A percentile compares a stretch with the other conserved stretches of the same genome.
These are phyloP conservation scores for Tetracentron sinense DNA, from an alignment of 164 flowering plant genomes.

Conservation along the genomic window DNA sequence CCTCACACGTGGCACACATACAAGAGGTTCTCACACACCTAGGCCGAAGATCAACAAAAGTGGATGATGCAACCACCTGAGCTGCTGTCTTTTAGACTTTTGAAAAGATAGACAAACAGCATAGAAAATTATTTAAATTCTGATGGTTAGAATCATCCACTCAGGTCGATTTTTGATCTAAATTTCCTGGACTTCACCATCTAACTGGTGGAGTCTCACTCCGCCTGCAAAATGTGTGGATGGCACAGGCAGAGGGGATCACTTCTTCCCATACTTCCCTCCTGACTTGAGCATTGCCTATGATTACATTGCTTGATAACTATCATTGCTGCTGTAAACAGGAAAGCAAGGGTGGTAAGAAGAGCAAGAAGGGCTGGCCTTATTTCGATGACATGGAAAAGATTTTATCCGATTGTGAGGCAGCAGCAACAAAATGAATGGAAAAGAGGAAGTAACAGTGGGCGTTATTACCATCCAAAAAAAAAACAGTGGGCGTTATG, in stretches of 20 bases:
- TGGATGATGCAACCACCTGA: neutral
- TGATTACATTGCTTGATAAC: neutral
- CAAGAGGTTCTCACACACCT: no score
- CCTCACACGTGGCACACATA: neutral
- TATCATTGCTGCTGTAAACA: conserved; percentile 22
- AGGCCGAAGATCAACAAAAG: no score
- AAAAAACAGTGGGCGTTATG: no score
- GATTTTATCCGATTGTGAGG: conserved; percentile 37
- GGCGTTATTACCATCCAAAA: no score
- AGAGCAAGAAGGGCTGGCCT: conserved; percentile 62
- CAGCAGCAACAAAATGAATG: conserved; percentile 33
- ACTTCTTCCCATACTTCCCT: neutral
- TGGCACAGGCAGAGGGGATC: neutral
- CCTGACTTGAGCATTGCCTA: no score
- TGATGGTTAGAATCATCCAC: neutral
- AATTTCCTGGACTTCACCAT: neutral
- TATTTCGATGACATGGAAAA: conserved; percentile 62
- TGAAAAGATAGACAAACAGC: neutral
- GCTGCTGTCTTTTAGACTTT: neutral
- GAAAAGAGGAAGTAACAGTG: neutral
- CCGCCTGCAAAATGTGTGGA: neutral
- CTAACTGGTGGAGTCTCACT: neutral
- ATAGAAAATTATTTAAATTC: neutral
- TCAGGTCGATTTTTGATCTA: neutral
- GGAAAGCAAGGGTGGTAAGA: conserved; percentile 56